Evolutionary conservation across 768 basidiomycete genomes (phyloP).

Genomic region (Naematelia aurantialba): DNA sequence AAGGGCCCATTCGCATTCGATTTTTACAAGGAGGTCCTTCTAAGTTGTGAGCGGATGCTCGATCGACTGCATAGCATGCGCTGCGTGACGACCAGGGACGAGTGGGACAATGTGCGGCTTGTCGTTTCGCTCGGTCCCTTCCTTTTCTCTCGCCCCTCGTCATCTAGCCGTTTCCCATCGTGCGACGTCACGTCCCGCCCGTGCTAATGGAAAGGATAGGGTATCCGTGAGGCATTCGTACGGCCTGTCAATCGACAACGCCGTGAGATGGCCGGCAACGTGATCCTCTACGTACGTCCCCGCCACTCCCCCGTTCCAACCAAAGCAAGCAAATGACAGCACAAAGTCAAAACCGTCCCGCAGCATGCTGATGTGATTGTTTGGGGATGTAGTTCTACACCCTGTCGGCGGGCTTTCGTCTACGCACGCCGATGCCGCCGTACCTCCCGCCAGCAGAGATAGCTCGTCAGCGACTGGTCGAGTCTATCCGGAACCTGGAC

Average conservation of each 20-base stretch:
- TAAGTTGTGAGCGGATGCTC: conserved; percentile 53
- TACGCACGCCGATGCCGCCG: conserved; percentile 78
- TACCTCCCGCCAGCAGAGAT: conserved; percentile 91
- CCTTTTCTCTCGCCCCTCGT: not conserved
- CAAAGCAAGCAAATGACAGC: not conserved
- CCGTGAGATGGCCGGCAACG: conserved; percentile 83
- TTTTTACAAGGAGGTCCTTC: conserved; percentile 62
- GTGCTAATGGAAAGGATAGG: conserved; percentile 53
- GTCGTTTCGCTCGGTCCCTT: not conserved
- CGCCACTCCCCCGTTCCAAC: conserved; percentile 57
- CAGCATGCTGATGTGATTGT: not conserved
- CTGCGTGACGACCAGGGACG: conserved; percentile 91
- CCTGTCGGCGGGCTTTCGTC: conserved; percentile 43
- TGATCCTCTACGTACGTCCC: conserved; percentile 68
- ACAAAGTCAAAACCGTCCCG: too few relatives aligned
- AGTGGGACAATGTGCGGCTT: conserved; percentile 75
- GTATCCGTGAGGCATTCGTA: conserved; percentile 79
- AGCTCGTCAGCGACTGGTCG: conserved; percentile 73
- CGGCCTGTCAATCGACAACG: conserved; percentile 83
- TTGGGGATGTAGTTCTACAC: conserved; percentile 40
- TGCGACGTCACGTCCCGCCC: not conserved
- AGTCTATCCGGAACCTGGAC: conserved; percentile 76
- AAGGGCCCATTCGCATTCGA: conserved; percentile 91
- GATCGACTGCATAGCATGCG: conserved; percentile 81
- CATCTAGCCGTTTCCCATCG: not conserved